These are phyloP conservation scores for Paracoccidioides lutzii DNA, from an alignment of 2,329 filamentous ascomycete genomes.

Conservation along the genomic window DNA sequence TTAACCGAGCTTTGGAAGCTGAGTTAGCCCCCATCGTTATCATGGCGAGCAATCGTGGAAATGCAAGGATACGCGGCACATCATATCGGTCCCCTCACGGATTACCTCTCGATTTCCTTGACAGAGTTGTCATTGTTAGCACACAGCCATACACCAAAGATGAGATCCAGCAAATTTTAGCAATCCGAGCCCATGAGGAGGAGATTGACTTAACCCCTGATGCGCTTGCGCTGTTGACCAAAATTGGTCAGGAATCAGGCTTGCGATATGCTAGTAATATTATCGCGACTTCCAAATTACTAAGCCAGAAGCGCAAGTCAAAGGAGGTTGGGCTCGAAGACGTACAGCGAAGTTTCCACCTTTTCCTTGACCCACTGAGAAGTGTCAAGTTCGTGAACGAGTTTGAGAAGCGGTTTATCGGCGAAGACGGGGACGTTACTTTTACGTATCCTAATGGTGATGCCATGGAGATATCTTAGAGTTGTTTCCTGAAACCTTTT, in stretches of 20 bases:
- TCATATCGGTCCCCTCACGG: conserved; percentile 89
- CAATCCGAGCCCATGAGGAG: conserved; percentile 87
- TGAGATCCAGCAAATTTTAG: conserved; percentile 83
- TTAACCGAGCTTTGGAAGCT: conserved; percentile 91
- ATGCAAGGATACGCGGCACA: conserved; percentile 83
- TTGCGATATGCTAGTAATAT: conserved; percentile 95
- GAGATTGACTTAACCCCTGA: conserved; percentile 86
- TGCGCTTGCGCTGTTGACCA: conserved; percentile 81
- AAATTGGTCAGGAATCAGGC: conserved; percentile 86
- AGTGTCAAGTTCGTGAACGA: conserved; percentile 85
- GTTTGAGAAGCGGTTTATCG: conserved; percentile 86
- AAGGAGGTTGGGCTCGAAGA: conserved; percentile 77
- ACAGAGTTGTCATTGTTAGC: conserved; percentile 91
- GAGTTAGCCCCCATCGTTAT: conserved; percentile 95
- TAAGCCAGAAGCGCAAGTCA: conserved; percentile 71
- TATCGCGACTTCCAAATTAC: conserved; percentile 83
- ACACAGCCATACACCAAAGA: conserved; percentile 72
- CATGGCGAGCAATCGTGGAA: conserved; percentile 95
- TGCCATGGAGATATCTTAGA: conserved; percentile 55
- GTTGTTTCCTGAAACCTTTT: conserved; percentile 6
- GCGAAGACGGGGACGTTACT: conserved; percentile 67
- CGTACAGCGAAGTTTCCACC: conserved; percentile 80
- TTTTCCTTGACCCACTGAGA: conserved; percentile 82
- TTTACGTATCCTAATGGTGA: conserved; percentile 48
- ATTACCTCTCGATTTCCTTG: conserved; percentile 86